Conservation (phyloP, 169 alveolate species). For the Amoebophrya sp. region DNA sequence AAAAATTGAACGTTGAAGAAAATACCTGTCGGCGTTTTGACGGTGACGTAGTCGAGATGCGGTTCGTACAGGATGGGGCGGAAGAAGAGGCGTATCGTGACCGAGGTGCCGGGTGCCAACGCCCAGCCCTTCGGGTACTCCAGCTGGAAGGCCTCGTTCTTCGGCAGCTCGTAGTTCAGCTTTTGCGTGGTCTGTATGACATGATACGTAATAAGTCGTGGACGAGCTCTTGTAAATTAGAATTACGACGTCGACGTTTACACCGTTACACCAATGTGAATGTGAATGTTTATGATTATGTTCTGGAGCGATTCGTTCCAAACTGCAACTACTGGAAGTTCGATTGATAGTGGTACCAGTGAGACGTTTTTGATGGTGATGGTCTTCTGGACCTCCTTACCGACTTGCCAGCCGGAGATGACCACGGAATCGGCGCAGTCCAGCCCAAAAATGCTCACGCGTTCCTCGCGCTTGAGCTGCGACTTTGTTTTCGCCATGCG, state of each 20-base stretch:
- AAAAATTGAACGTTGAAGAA: background rate
- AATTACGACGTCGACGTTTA: too few species aligned
- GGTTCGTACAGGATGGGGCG: background rate
- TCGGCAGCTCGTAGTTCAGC: background rate
- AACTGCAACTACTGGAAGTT: too few species aligned
- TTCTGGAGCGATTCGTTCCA: too few species aligned
- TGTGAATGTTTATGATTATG: too few species aligned
- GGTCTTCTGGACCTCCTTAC: background rate
- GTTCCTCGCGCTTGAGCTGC: background rate
- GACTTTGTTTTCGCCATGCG: background rate
- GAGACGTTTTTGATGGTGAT: background rate
- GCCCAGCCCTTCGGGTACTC: background rate
- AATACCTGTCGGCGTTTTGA: background rate
- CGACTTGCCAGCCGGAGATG: background rate
- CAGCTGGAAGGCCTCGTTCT: background rate
- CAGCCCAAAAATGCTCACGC: background rate
- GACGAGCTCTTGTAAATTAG: too few species aligned
- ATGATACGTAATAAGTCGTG: too few species aligned
- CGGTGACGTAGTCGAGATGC: background rate
- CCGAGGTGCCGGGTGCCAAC: background rate
- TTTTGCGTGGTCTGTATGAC: background rate
- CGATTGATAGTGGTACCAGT: too few species aligned
- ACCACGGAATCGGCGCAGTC: background rate
- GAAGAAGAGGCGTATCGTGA: background rate
- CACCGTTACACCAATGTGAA: too few species aligned